Percentiles rank a stretch among this genome's conserved stretches.
These are phyloP conservation scores for Leccinum variicolor DNA, from an alignment of 768 basidiomycete genomes.

Conservation along the genomic window DNA sequence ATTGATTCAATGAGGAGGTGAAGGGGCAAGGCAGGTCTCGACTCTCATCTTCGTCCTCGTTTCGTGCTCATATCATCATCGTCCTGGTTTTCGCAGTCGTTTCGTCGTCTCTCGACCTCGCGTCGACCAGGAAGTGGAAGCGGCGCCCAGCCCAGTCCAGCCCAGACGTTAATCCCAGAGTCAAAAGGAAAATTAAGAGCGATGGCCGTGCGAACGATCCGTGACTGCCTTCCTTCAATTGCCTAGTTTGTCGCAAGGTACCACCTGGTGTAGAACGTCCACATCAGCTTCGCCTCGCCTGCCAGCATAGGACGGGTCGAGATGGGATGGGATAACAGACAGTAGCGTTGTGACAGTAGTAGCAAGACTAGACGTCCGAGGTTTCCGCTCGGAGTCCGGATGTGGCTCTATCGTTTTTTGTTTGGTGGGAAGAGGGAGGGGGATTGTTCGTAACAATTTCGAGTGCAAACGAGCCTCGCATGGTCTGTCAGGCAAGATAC, in stretches of 20 bases:
- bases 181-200: background rate
- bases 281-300: background rate
- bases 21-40: background rate
- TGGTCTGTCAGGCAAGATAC: background rate
- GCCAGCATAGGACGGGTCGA: background rate
- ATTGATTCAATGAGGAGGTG: background rate
- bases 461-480: background rate
- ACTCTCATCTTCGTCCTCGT: background rate
- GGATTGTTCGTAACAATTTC: background rate
- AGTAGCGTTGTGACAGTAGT: background rate
- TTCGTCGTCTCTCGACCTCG: background rate
- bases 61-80: background rate
- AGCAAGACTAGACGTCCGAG: slow-evolving; percentile 7
- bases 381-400: slow-evolving; percentile 10
- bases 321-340: background rate
- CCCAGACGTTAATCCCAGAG: background rate
- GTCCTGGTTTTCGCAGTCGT: background rate
- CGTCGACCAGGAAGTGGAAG: background rate
- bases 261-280: background rate
- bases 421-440: background rate
- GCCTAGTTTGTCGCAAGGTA: background rate
- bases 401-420: background rate
- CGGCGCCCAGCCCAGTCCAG: background rate
- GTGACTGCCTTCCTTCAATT: background rate
- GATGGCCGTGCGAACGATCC: background rate